Conservation (phyloP, 306 rosid species). For the Castanospermum australe region DNA sequence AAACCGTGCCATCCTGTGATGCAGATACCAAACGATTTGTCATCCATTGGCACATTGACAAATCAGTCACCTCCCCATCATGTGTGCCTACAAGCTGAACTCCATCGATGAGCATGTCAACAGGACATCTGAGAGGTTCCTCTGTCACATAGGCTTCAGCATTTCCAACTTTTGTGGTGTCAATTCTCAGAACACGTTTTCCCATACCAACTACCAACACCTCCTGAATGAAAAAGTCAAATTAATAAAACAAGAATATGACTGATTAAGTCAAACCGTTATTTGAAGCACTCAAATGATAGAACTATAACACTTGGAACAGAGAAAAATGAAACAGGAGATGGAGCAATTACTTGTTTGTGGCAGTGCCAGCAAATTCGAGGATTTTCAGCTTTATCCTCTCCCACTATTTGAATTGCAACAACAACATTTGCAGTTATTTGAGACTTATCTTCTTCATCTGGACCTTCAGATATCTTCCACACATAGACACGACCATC, state of each 20-base stretch:
- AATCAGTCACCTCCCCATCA: constrained; percentile 91
- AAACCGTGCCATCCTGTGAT: constrained; percentile 93
- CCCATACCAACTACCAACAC: constrained; percentile 93
- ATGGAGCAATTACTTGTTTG: constrained; percentile 67
- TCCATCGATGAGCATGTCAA: constrained; percentile 89
- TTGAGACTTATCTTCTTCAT: constrained; percentile 86
- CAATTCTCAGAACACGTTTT: constrained; percentile 78
- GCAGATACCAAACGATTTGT: constrained; percentile 93
- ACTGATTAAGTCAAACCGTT: background rate
- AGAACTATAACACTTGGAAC: background rate
- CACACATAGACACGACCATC: constrained; percentile 92
- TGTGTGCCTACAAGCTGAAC: constrained; percentile 93
- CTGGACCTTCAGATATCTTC: constrained; percentile 96
- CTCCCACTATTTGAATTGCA: constrained; percentile 76
- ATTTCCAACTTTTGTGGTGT: constrained; percentile 85
- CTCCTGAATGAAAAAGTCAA: constrained; percentile 59
- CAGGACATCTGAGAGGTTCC: constrained; percentile 73
- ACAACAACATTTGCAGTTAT: constrained; percentile 77
- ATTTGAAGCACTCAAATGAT: constrained; percentile 2
- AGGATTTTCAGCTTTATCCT: constrained; percentile 80
- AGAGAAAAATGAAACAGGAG: constrained; percentile 9
- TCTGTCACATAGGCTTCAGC: constrained; percentile 72
- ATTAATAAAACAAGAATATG: constrained; percentile 24
- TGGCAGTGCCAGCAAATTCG: constrained; percentile 98
- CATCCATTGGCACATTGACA: constrained; percentile 99